Evolutionary conservation across 129 eudicot genomes (phyloP).

Genomic region (Flaveria robusta): DNA sequence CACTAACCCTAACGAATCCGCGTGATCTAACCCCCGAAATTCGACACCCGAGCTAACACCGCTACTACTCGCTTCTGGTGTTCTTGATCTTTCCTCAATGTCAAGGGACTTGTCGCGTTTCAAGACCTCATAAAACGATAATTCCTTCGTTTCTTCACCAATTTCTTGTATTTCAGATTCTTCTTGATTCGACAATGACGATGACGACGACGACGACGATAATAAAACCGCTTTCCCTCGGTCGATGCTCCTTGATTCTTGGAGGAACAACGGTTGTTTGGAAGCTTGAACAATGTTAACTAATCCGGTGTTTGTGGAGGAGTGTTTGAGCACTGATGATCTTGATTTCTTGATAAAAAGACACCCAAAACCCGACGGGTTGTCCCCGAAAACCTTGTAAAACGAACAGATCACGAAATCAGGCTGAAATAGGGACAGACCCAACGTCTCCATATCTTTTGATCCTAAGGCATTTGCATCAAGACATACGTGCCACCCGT

Average conservation of each 20-base stretch:
- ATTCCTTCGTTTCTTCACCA: constrained; percentile 22
- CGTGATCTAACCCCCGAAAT: constrained; percentile 65
- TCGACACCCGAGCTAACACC: constrained; percentile 39
- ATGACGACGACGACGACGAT: constrained; percentile 18
- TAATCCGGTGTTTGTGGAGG: constrained; percentile 51
- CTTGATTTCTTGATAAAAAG: constrained; percentile 67
- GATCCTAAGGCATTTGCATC: constrained; percentile 79
- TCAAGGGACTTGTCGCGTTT: constrained; percentile 35
- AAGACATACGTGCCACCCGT: constrained; percentile 87
- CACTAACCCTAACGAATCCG: constrained; percentile 71
- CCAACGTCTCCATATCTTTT: constrained; percentile 89
- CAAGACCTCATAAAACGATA: constrained; percentile 31
- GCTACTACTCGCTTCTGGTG: constrained; percentile 37
- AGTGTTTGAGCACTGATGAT: constrained; percentile 43
- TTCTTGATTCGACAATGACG: constrained; percentile 27
- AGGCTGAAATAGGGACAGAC: constrained; percentile 74
- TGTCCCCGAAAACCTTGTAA: constrained; percentile 81
- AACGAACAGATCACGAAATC: constrained; percentile 77
- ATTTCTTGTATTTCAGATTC: constrained; percentile 33
- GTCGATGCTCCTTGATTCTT: constrained; percentile 21
- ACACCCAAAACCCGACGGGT: constrained; percentile 93
- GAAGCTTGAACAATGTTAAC: constrained; percentile 52
- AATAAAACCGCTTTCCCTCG: constrained; percentile 15
- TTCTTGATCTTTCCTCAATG: constrained; percentile 20
- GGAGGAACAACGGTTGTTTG: constrained; percentile 29